These are phyloP conservation scores for Dianthus caryophyllus DNA, from an alignment of 148 eudicot species.

Conservation along the genomic window DNA sequence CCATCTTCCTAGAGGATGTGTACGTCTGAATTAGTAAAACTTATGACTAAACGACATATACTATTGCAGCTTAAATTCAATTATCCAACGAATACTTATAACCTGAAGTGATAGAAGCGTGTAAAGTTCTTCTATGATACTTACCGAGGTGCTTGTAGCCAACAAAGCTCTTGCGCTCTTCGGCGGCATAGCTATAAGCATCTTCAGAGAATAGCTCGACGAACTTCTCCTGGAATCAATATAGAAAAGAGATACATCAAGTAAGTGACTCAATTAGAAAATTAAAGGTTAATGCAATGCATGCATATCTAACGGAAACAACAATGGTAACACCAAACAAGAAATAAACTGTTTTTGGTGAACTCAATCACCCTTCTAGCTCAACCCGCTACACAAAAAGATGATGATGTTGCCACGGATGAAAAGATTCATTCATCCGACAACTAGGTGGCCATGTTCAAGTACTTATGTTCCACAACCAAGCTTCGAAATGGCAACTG, in stretches of 20 bases:
- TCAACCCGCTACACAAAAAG: no score
- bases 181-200: slow-evolving; percentile 51
- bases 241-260: neutral
- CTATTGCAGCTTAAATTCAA: neutral
- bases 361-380: no score
- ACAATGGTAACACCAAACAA: no score
- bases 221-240: slow-evolving; percentile 63
- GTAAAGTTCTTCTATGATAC: slow-evolving; percentile 17
- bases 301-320: no score
- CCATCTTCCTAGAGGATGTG: neutral
- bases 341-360: no score
- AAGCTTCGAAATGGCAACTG: no score
- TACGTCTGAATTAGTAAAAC: neutral
- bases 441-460: no score
- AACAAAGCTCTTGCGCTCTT: slow-evolving; percentile 45
- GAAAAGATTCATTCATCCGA: no score
- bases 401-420: no score
- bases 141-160: slow-evolving; percentile 67
- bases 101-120: neutral
- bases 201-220: slow-evolving; percentile 53
- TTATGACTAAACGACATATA: neutral
- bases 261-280: neutral
- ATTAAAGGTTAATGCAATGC: neutral
- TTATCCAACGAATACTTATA: neutral
- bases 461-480: no score